Evolutionary conservation across 2,329 filamentous ascomycete genomes (phyloP).

Genomic region (Fusarium musae): DNA sequence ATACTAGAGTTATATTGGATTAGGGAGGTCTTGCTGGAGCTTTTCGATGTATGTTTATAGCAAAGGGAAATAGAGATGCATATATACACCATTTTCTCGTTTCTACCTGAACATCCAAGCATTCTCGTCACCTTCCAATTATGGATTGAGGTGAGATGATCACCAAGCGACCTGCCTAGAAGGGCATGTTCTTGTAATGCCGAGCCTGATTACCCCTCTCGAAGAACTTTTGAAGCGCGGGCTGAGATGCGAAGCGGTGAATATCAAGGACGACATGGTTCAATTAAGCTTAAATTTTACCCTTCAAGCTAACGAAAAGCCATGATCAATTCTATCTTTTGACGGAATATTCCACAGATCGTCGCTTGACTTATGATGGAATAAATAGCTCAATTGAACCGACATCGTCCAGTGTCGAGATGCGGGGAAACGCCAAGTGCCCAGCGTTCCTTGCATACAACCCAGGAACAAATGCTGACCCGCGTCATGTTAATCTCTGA

Average conservation of each 20-base stretch:
- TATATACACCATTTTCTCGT: neutral
- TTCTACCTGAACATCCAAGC: neutral
- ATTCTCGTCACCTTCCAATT: neutral
- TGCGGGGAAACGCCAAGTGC: neutral
- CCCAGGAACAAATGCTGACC: neutral
- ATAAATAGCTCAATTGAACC: no score
- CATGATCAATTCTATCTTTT: fast-evolving
- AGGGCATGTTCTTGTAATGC: neutral
- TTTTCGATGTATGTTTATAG: no score
- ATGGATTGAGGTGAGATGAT: neutral
- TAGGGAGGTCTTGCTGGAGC: neutral
- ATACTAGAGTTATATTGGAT: no score
- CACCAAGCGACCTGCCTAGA: constrained; percentile 4
- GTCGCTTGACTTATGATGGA: fast-evolving
- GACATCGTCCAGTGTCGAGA: neutral
- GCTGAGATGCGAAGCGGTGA: neutral
- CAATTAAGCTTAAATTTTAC: constrained; percentile 18
- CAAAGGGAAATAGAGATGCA: fast-evolving
- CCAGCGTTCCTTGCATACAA: constrained; percentile 12
- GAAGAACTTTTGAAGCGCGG: neutral
- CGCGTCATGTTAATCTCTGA: neutral
- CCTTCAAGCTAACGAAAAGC: fast-evolving
- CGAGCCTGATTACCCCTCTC: constrained; percentile 6
- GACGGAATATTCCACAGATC: fast-evolving
- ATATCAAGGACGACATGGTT: neutral